phyloP scores from a whole-genome alignment of 1,284 basidiomycete species.

The Malassezia psittaci region DNA sequence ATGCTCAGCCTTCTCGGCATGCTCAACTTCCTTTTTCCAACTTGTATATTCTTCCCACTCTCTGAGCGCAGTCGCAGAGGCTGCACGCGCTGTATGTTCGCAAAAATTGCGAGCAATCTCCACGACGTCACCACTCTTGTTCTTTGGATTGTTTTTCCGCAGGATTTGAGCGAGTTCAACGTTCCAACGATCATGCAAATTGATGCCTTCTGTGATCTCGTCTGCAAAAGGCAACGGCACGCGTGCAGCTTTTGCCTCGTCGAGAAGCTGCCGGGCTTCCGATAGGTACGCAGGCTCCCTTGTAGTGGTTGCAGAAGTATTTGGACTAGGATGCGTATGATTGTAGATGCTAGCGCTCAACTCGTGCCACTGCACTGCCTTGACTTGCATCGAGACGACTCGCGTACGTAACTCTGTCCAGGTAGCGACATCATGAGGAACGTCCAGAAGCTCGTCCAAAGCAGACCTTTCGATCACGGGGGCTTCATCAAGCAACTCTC shows the following conservation, averaged over 20 bases:
- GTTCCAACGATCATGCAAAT: slow-evolving; percentile 29
- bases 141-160: not conserved
- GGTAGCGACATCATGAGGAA: slow-evolving; percentile 2
- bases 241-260: slow-evolving; percentile 20
- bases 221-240: slow-evolving; percentile 20
- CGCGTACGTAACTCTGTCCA: slow-evolving; percentile 2
- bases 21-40: slow-evolving; percentile 9
- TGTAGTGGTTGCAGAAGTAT: not conserved
- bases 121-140: not conserved
- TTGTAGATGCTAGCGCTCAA: not conserved
- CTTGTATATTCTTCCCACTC: slow-evolving; percentile 16
- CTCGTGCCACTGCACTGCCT: slow-evolving; percentile 14
- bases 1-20: slow-evolving; percentile 5
- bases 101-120: slow-evolving; percentile 19
- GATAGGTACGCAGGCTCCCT: slow-evolving; percentile 1
- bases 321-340: slow-evolving; percentile 4
- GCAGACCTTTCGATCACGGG: not conserved
- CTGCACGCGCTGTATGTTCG: slow-evolving; percentile 17
- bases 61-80: not conserved
- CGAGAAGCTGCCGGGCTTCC: slow-evolving; percentile 26
- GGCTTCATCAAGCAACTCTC: not conserved
- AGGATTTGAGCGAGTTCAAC: slow-evolving; percentile 12
- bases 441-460: slow-evolving; percentile 9
- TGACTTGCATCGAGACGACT: slow-evolving; percentile 9
- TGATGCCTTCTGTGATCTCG: slow-evolving; percentile 22